Evolutionary conservation across 768 basidiomycete species (phyloP).

Genomic region (Boletus vermiculosoides): DNA sequence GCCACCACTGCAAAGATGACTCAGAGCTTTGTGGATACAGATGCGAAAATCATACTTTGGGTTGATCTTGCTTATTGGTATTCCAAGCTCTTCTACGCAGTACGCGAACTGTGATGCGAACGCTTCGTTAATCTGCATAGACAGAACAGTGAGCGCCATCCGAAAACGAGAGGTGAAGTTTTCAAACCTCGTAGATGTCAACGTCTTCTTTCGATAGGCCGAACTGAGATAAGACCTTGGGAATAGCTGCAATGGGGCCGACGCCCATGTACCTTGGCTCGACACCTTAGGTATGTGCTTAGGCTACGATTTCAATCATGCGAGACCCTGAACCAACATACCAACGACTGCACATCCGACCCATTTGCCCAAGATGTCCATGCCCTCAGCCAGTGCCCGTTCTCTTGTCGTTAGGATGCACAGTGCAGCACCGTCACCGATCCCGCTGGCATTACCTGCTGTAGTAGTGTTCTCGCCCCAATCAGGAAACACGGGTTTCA

Average conservation of each 20-base stretch:
- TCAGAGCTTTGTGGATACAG: neutral
- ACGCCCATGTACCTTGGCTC: slow-evolving; percentile 81
- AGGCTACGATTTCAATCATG: neutral
- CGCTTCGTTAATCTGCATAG: slow-evolving; percentile 76
- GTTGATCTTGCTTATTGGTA: slow-evolving; percentile 82
- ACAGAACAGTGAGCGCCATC: neutral
- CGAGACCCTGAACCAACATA: slow-evolving; percentile 28
- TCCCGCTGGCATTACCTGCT: slow-evolving; percentile 82
- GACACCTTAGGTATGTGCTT: slow-evolving; percentile 46
- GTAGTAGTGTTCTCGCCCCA: slow-evolving; percentile 74
- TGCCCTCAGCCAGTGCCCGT: slow-evolving; percentile 70
- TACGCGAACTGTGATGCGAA: slow-evolving; percentile 95
- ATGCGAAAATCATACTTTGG: slow-evolving; percentile 56
- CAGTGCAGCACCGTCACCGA: slow-evolving; percentile 91
- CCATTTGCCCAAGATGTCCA: slow-evolving; percentile 83
- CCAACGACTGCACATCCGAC: slow-evolving; percentile 77
- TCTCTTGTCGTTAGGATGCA: slow-evolving; percentile 80
- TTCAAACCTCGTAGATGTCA: slow-evolving; percentile 68
- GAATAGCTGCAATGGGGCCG: slow-evolving; percentile 68
- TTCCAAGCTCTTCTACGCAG: slow-evolving; percentile 75
- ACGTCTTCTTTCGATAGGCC: slow-evolving; percentile 71
- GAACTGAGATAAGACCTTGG: slow-evolving; percentile 58
- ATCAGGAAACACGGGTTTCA: slow-evolving; percentile 86
- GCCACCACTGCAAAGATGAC: slow-evolving; percentile 58
- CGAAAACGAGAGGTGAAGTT: neutral